phyloP scores from a whole-genome alignment of 257 asterid genomes.

The Ophiorrhiza pumila region DNA sequence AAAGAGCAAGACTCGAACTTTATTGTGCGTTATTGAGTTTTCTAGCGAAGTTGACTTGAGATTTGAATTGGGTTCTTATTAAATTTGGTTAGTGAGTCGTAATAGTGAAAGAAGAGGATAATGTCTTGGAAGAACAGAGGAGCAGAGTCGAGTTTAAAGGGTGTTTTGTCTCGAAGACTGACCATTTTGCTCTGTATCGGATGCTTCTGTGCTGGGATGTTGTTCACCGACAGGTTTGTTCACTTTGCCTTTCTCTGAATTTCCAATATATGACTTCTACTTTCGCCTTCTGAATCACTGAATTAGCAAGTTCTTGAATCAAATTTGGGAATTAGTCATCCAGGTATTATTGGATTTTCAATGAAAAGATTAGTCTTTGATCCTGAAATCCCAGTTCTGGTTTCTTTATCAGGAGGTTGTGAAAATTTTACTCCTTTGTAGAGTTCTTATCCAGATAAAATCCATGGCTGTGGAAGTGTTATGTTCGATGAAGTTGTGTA shows the following conservation, averaged over 20 bases:
- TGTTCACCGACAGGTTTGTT: slow-evolving; percentile 87
- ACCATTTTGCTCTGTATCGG: slow-evolving; percentile 68
- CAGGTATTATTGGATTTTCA: background rate
- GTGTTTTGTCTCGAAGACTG: slow-evolving; percentile 52
- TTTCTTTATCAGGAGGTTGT: background rate
- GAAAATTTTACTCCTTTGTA: background rate
- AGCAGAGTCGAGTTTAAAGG: slow-evolving; percentile 48
- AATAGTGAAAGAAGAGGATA: slow-evolving; percentile 16
- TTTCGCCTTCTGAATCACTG: background rate
- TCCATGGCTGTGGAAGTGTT: background rate
- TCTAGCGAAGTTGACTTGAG: slow-evolving; percentile 15
- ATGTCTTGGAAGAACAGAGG: slow-evolving; percentile 95
- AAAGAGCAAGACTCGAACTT: slow-evolving; percentile 21
- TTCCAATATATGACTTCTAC: background rate
- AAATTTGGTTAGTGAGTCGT: slow-evolving; percentile 29
- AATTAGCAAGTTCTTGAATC: background rate
- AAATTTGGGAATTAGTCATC: background rate
- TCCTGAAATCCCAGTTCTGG: background rate
- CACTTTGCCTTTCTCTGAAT: slow-evolving; percentile 10
- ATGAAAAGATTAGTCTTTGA: background rate
- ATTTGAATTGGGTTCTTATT: slow-evolving; percentile 35
- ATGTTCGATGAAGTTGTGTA: background rate
- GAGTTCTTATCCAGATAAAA: background rate
- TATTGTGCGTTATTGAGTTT: slow-evolving; percentile 26
- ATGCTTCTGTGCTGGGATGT: slow-evolving; percentile 92